Evolutionary conservation across 2,329 filamentous ascomycete genomes (phyloP), one percentile per base, ranked within the genome.

Genomic region (Stenocarpella maydis): DNA sequence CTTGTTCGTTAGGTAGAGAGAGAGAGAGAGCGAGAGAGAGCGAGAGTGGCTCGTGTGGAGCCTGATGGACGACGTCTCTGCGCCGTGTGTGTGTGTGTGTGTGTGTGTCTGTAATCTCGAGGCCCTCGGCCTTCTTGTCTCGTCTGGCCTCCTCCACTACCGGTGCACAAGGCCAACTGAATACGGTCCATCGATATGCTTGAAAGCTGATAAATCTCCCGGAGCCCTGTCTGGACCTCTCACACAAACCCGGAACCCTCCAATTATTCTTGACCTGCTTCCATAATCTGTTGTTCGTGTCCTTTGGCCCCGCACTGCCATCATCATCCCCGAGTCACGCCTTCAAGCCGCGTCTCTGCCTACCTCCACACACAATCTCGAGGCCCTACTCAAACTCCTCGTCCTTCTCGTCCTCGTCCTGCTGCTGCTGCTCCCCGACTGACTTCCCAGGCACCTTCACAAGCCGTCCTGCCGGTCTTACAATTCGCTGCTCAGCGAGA

Each of bases 151-250:
- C 58, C 28, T 63, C 58, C 58, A 49, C 58, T 37, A 34, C 41
- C n/a, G 28, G 43, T 17, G 58, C 41, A 63, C 58, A 63, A 63
- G 58, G 58, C 58, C 43, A 37, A 28, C 58, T 63, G 43, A 28
- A 63, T 63, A 37, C 58, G 58, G 58, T 63, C 49, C 58, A 43
- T 63, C 24, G 58, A 64, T 21, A 52, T 47, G 54, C 43, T 53
- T 39, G 55, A 45, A 21, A 65, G 66, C 66, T 68, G 66, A 68
- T 68, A 68, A 68, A 68, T 68, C 55, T 64, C 37, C 39, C 28
- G 39, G 45, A 41, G 53, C 66, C 66, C 49, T 63, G 58, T 63
- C 58, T 3, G 24, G 19, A 47, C 24, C 45, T 65, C 45, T 24
- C 54, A 34, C 58, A 28, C 37, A 43, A 52, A 63, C 39, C 47